These are phyloP conservation scores for Citrus australasica DNA, from an alignment of 345 rosid species.

Conservation along the genomic window DNA sequence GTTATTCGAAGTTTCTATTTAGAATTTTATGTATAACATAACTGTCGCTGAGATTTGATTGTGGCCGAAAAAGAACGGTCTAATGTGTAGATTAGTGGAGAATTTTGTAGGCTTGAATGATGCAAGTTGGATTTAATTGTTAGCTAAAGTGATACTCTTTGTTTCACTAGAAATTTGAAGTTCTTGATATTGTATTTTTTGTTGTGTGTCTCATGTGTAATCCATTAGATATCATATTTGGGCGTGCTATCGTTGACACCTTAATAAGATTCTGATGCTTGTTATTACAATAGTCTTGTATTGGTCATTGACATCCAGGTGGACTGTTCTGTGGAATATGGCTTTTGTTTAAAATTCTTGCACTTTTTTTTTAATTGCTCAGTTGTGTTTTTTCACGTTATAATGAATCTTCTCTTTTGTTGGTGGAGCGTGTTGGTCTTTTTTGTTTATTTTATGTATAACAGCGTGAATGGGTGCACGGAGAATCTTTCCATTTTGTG, in stretches of 20 bases:
- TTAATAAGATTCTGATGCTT: constrained; percentile 56
- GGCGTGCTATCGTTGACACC: constrained; percentile 23
- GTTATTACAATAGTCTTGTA: constrained; percentile 33
- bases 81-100: constrained; percentile 19
- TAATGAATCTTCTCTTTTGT: constrained; percentile 32
- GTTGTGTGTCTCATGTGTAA: background rate
- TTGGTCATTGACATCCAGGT: constrained; percentile 35
- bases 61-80: background rate
- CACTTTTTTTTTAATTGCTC: constrained; percentile 25
- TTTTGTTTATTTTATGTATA: constrained; percentile 14
- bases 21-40: background rate
- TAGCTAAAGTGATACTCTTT: constrained; percentile 38
- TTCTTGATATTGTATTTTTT: constrained; percentile 21
- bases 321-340: constrained; percentile 56
- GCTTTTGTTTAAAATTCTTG: constrained; percentile 25
- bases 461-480: constrained; percentile 10
- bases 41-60: constrained; percentile 3
- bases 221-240: constrained; percentile 16
- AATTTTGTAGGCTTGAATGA: constrained; percentile 25
- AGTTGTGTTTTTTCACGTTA: constrained; percentile 54
- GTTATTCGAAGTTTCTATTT: background rate
- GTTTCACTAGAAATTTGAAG: constrained; percentile 18
- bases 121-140: constrained; percentile 28
- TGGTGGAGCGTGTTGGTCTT: constrained; percentile 32
- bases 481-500: constrained; percentile 22